Evolutionary conservation across 2,329 filamentous ascomycete genomes (phyloP).

Genomic region (Phyllosticta citriasiana): DNA sequence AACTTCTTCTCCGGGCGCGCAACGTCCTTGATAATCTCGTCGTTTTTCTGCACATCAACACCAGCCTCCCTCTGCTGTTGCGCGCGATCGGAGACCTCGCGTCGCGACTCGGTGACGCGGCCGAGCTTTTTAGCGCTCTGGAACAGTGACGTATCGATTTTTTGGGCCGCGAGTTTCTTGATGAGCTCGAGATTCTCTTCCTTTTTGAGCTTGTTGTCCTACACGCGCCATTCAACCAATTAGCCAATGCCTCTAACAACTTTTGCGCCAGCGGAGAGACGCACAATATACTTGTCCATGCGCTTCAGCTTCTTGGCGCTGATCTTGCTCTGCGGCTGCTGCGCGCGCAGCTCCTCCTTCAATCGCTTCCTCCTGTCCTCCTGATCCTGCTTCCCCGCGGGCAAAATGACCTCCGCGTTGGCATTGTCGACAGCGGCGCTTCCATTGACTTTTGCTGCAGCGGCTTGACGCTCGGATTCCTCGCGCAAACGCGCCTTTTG

Average conservation of each 20-base stretch:
- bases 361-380: slow-evolving; percentile 43
- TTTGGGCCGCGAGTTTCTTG: slow-evolving; percentile 68
- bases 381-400: slow-evolving; percentile 42
- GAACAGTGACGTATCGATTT: slow-evolving; percentile 73
- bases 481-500: slow-evolving; percentile 56
- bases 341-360: slow-evolving; percentile 43
- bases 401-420: slow-evolving; percentile 41
- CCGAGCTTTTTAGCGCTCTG: slow-evolving; percentile 70
- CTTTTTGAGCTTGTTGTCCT: slow-evolving; percentile 85
- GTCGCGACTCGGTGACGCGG: slow-evolving; percentile 59
- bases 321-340: slow-evolving; percentile 45
- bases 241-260: background rate
- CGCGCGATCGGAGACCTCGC: slow-evolving; percentile 54
- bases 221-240: background rate
- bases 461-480: slow-evolving; percentile 31
- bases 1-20: slow-evolving; percentile 21
- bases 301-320: slow-evolving; percentile 58
- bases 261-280: slow-evolving; percentile 12
- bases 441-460: slow-evolving; percentile 16
- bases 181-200: slow-evolving; percentile 82
- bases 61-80: slow-evolving; percentile 57
- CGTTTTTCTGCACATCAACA: slow-evolving; percentile 43
- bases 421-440: slow-evolving; percentile 36
- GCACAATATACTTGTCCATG: slow-evolving; percentile 57
- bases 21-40: slow-evolving; percentile 39